Percentiles rank a stretch among this genome's conserved stretches.
These are phyloP conservation scores for Kluyveromyces sp. DNA, from an alignment of 1,139 yeast species.

Conservation along the genomic window DNA sequence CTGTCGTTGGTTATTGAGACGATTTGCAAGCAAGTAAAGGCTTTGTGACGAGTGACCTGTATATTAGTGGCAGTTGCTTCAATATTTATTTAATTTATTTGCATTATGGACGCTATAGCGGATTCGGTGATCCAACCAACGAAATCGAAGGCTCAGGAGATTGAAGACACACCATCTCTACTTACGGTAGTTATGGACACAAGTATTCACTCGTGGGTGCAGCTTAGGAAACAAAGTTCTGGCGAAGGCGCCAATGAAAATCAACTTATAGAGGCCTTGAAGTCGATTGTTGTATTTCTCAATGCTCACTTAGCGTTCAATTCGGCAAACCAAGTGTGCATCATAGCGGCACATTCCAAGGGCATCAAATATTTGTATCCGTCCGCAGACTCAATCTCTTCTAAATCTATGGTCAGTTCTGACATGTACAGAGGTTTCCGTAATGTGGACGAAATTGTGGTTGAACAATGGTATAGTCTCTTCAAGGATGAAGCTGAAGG, in stretches of 20 bases:
- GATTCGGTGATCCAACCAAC: slow-evolving; percentile 49
- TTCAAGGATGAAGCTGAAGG: slow-evolving; percentile 30
- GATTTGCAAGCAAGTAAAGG: too few species aligned
- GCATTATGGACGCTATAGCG: slow-evolving; percentile 63
- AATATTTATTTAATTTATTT: too few species aligned
- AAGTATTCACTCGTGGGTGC: slow-evolving; percentile 70
- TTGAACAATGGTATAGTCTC: slow-evolving; percentile 50
- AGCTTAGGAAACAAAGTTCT: slow-evolving; percentile 31
- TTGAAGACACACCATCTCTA: slow-evolving; percentile 73
- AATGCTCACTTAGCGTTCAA: slow-evolving; percentile 85
- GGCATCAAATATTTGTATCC: slow-evolving; percentile 77
- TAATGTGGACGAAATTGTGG: slow-evolving; percentile 67
- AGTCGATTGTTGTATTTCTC: slow-evolving; percentile 33
- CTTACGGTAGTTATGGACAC: slow-evolving; percentile 74
- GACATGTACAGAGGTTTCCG: slow-evolving; percentile 84
- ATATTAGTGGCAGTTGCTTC: too few species aligned
- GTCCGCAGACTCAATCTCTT: slow-evolving; percentile 15
- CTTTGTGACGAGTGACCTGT: too few species aligned
- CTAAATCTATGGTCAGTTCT: slow-evolving; percentile 29
- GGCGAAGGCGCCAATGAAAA: slow-evolving; percentile 12
- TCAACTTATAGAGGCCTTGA: slow-evolving; percentile 23
- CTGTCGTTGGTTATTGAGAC: too few species aligned
- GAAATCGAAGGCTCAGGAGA: slow-evolving; percentile 15
- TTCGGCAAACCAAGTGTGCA: slow-evolving; percentile 77
- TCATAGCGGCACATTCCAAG: slow-evolving; percentile 66